Conservation (phyloP, 371 early-diverging fungal genomes). For the Sporodiniella umbellata region DNA sequence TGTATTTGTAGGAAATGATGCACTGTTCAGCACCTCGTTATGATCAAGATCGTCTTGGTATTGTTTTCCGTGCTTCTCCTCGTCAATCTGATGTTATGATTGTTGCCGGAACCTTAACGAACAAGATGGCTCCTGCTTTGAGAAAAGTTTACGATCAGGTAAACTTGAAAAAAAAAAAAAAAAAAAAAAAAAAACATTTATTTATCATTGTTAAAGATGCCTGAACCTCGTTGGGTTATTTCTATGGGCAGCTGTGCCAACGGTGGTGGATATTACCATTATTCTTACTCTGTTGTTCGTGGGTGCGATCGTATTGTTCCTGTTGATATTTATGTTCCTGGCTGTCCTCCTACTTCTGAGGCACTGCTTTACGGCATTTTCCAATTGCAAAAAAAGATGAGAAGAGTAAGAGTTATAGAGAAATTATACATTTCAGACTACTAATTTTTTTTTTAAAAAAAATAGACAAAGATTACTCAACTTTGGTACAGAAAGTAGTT, state of each 20-base stretch:
- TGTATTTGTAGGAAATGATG: conserved; percentile 87
- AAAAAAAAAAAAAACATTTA: too few relatives aligned
- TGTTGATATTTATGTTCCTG: conserved; percentile 96
- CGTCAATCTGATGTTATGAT: conserved; percentile 99
- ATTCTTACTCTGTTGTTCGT: conserved; percentile 94
- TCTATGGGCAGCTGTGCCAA: conserved; percentile 99
- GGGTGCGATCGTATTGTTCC: conserved; percentile 97
- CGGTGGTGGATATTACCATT: conserved; percentile 99
- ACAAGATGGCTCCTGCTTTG: conserved; percentile 98
- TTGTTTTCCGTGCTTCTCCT: conserved; percentile 97
- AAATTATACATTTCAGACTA: neutral
- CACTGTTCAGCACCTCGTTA: conserved; percentile 97
- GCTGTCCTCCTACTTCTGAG: conserved; percentile 98
- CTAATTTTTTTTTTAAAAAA: neutral
- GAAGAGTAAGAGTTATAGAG: conserved; percentile 48
- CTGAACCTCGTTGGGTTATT: conserved; percentile 98
- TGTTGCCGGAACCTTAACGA: conserved; percentile 96
- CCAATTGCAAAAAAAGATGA: conserved; percentile 97
- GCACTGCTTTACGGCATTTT: conserved; percentile 95
- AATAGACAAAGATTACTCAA: conserved; percentile 51
- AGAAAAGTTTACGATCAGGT: conserved; percentile 94
- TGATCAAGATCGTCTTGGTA: conserved; percentile 97
- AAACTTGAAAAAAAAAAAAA: conserved; percentile 7
- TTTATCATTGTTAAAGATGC: too few relatives aligned
- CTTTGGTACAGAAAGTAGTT: conserved; percentile 60